phyloP scores from a whole-genome alignment of 257 asterid species.

The Solanum tarijense region DNA sequence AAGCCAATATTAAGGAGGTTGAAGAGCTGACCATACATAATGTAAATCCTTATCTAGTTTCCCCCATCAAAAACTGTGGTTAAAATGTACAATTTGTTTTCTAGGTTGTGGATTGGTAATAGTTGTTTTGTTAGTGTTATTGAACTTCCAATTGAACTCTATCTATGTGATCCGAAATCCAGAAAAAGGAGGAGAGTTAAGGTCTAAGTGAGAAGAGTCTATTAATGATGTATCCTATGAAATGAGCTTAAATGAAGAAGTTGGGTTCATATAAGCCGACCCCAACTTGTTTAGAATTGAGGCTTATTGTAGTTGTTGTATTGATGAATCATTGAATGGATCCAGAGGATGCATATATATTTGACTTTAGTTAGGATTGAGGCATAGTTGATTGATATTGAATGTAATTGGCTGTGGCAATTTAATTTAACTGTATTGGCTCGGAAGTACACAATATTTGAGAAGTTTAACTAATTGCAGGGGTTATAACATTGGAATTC shows the following conservation, averaged over 20 bases:
- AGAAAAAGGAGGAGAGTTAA: not conserved
- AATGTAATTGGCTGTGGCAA: not conserved
- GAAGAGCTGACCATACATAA: not conserved
- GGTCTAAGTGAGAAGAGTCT: not conserved
- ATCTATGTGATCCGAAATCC: not conserved
- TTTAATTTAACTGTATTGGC: not conserved
- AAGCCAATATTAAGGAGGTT: not conserved
- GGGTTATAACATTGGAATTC: slow-evolving; percentile 86
- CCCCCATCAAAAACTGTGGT: not conserved
- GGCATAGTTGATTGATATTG: not conserved
- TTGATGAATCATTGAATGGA: not conserved
- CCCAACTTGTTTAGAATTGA: not conserved
- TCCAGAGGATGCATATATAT: not conserved
- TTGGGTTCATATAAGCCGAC: not conserved
- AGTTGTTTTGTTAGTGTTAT: not conserved
- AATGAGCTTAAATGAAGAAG: not conserved
- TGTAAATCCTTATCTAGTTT: slow-evolving; percentile 15
- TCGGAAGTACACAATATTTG: not conserved
- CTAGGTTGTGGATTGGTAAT: not conserved
- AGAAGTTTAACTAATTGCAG: slow-evolving; percentile 23
- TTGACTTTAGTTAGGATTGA: not conserved
- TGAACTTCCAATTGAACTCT: not conserved
- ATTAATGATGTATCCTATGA: not conserved
- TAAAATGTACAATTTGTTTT: not conserved
- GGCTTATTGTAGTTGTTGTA: not conserved